A percentile compares a stretch with the other conserved stretches of the same genome.
phyloP scores from a whole-genome alignment of 2,329 filamentous ascomycete species.

The Trichoderma atroviride region DNA sequence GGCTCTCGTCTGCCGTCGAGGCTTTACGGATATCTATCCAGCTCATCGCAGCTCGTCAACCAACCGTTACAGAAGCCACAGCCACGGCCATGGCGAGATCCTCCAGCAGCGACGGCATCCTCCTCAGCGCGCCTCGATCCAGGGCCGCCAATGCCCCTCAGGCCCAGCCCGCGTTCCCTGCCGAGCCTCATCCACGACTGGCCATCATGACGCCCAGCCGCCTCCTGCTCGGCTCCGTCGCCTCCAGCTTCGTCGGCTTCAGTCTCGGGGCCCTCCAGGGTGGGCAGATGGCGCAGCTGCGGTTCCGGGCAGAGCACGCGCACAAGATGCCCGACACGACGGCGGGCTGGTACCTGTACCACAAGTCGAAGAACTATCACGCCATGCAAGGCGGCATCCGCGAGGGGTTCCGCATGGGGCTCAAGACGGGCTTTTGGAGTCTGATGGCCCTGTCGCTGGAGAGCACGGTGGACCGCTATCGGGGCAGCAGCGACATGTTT shows the following conservation, averaged over 20 bases:
- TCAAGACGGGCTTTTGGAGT: slow-evolving; percentile 71
- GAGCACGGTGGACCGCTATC: slow-evolving; percentile 70
- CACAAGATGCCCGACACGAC: slow-evolving; percentile 85
- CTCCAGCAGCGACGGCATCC: not conserved
- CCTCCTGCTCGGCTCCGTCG: slow-evolving; percentile 63
- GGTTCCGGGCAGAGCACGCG: slow-evolving; percentile 93
- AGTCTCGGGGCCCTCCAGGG: slow-evolving; percentile 72
- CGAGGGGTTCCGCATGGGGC: slow-evolving; percentile 77
- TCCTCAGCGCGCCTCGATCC: slow-evolving; percentile 5
- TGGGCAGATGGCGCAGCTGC: slow-evolving; percentile 71
- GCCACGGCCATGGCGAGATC: slow-evolving; percentile 7
- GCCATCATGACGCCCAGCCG: slow-evolving; percentile 67
- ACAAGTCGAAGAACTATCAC: slow-evolving; percentile 96
- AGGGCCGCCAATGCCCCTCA: slow-evolving; percentile 8
- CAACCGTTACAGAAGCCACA: not conserved
- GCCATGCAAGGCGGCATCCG: slow-evolving; percentile 74
- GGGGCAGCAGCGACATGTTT: slow-evolving; percentile 71
- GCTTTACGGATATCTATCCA: not conserved
- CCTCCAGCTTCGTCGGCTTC: slow-evolving; percentile 70
- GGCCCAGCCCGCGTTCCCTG: slow-evolving; percentile 33
- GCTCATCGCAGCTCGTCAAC: not conserved
- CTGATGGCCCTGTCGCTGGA: slow-evolving; percentile 78
- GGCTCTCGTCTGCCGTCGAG: not conserved
- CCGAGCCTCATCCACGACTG: slow-evolving; percentile 49
- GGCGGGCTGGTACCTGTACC: slow-evolving; percentile 96